Evolutionary conservation across 768 basidiomycete genomes (phyloP).

Genomic region (Rickenella mellea): DNA sequence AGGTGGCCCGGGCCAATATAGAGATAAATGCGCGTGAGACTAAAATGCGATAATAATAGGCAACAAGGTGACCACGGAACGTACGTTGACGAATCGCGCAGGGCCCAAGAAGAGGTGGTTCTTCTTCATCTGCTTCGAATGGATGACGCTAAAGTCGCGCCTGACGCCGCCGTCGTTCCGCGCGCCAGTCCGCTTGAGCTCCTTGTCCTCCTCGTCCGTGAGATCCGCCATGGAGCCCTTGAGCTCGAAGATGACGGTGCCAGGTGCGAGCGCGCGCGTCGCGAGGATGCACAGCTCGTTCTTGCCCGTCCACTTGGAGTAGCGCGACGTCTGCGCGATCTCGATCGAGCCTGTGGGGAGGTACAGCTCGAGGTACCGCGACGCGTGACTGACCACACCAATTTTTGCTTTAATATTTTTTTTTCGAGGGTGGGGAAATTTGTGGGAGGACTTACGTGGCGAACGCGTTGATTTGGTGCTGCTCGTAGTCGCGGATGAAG

Average conservation of each 20-base stretch:
- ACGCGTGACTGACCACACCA: constrained; percentile 75
- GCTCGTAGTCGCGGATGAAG: constrained; percentile 64
- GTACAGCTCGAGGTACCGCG: constrained; percentile 83
- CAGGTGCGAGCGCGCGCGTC: constrained; percentile 57
- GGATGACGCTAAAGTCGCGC: constrained; percentile 85
- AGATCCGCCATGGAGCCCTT: constrained; percentile 88
- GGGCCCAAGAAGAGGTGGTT: constrained; percentile 87
- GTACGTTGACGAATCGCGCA: constrained; percentile 86
- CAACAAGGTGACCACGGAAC: constrained; percentile 17
- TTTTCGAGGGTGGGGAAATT: no score
- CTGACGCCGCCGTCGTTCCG: constrained; percentile 55
- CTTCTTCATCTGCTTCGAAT: constrained; percentile 86
- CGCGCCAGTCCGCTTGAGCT: constrained; percentile 74
- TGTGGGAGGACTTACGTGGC: constrained; percentile 62
- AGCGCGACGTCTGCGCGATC: constrained; percentile 82
- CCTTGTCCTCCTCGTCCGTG: constrained; percentile 77
- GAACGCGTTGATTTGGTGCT: constrained; percentile 86
- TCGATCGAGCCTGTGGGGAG: constrained; percentile 76
- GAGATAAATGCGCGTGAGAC: constrained; percentile 9
- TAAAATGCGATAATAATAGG: constrained; percentile 5
- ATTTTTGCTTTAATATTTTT: no score
- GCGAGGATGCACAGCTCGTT: constrained; percentile 84
- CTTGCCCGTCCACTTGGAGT: constrained; percentile 81
- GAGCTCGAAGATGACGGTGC: constrained; percentile 72
- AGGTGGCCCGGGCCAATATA: constrained; percentile 7